Conservation (phyloP, 139 green algal species). For the Penium margaritaceum region DNA sequence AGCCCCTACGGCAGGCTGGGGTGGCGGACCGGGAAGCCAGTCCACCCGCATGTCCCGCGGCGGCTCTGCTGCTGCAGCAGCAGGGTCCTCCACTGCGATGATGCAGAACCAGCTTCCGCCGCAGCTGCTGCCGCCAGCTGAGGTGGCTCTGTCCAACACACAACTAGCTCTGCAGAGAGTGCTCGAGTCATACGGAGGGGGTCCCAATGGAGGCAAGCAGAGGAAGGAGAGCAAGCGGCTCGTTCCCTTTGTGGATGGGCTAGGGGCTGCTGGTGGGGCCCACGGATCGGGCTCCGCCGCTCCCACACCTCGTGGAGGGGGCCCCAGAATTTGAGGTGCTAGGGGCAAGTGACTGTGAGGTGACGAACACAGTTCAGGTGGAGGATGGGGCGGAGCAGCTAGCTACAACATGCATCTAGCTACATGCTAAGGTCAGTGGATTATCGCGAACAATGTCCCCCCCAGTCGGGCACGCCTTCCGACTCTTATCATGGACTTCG, state of each 20-base stretch:
- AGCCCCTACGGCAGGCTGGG: neutral
- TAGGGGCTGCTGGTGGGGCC: neutral
- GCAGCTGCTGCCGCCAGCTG: neutral
- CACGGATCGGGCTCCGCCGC: neutral
- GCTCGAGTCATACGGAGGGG: conserved; percentile 29
- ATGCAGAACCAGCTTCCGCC: neutral
- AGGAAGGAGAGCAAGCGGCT: neutral
- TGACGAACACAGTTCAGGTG: neutral
- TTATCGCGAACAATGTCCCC: no score
- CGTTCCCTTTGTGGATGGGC: conserved; percentile 26
- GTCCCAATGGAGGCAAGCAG: neutral
- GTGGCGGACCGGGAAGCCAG: neutral
- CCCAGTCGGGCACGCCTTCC: no score
- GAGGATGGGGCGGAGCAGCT: neutral
- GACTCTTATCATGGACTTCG: no score
- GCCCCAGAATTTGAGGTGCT: neutral
- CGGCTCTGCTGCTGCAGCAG: neutral
- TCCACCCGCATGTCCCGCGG: neutral
- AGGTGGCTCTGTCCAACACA: conserved; percentile 21
- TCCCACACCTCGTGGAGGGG: neutral
- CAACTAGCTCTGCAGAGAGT: conserved; percentile 9
- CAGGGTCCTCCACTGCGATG: neutral
- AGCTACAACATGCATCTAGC: neutral
- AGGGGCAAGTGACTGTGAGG: neutral
- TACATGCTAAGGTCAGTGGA: no score